Conservation (phyloP, 2,329 filamentous ascomycete species). For the Calonectria honghensis region DNA sequence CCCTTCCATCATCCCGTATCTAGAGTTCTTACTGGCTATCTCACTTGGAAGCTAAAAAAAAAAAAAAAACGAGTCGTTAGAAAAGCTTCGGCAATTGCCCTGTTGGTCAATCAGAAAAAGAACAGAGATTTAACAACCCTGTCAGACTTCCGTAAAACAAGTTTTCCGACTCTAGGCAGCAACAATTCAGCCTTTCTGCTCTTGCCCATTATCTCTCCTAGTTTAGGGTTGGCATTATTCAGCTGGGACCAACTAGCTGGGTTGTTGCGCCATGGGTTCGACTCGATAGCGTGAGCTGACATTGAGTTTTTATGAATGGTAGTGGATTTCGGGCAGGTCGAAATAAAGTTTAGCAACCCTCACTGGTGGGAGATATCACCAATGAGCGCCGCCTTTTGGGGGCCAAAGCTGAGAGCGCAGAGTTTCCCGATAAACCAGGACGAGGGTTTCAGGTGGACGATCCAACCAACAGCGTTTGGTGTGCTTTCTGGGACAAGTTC, state of each 20-base stretch:
- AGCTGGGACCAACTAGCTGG: conserved; percentile 16
- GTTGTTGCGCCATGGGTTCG: conserved; percentile 23
- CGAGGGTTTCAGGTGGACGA: conserved; percentile 25
- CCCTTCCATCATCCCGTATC: conserved; percentile 3
- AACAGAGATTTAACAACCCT: neutral
- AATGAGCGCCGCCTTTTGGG: conserved; percentile 7
- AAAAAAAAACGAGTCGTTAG: neutral
- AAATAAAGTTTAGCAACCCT: conserved; percentile 25
- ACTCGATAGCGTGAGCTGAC: conserved; percentile 21
- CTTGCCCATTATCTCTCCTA: neutral
- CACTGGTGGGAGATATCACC: conserved; percentile 28
- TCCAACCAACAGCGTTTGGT: conserved; percentile 5
- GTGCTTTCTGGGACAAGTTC: neutral
- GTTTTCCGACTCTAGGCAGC: conserved; percentile 7
- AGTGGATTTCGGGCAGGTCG: conserved; percentile 27
- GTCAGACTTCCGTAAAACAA: neutral
- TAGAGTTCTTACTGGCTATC: neutral
- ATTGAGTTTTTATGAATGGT: conserved; percentile 27
- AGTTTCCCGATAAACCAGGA: conserved; percentile 17
- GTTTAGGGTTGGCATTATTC: conserved; percentile 4
- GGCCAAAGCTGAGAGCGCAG: neutral
- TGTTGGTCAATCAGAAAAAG: neutral
- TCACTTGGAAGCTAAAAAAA: neutral
- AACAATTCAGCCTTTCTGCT: neutral
- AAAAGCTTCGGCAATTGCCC: neutral